Conservation (phyloP, 1,139 yeast species). For the Candida frijolesensis region DNA sequence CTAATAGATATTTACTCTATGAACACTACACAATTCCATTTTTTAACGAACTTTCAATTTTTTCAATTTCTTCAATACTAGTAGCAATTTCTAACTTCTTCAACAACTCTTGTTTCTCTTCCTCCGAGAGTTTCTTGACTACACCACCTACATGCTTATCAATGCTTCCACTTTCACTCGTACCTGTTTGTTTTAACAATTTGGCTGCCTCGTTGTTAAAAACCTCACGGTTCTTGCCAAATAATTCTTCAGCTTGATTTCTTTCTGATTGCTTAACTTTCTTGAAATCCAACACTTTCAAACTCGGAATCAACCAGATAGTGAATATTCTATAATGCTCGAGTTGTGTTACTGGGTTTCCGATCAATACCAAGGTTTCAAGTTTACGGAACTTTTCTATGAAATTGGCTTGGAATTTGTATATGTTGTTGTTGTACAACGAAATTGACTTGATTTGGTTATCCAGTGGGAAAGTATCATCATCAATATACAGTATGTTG, state of each 20-base stretch:
- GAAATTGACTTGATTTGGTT: slow-evolving; percentile 49
- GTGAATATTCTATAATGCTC: slow-evolving; percentile 61
- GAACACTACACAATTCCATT: slow-evolving; percentile 9
- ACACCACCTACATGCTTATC: slow-evolving; percentile 14
- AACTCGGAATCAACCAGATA: slow-evolving; percentile 63
- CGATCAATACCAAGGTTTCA: slow-evolving; percentile 52
- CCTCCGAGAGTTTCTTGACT: slow-evolving; percentile 48
- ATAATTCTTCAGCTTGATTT: slow-evolving; percentile 39
- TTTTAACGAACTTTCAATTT: slow-evolving; percentile 49
- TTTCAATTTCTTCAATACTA: slow-evolving; percentile 72
- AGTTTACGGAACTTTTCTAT: slow-evolving; percentile 40
- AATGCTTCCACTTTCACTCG: not conserved
- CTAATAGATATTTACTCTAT: too few species aligned
- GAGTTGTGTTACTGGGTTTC: slow-evolving; percentile 61
- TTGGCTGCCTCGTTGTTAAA: slow-evolving; percentile 16
- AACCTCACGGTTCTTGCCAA: slow-evolving; percentile 35
- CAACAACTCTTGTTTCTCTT: slow-evolving; percentile 54
- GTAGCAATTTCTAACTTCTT: slow-evolving; percentile 61
- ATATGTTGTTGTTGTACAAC: slow-evolving; percentile 53
- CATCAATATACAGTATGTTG: slow-evolving; percentile 36
- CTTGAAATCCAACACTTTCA: slow-evolving; percentile 67
- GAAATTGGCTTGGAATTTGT: slow-evolving; percentile 27
- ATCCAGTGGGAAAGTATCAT: slow-evolving; percentile 20
- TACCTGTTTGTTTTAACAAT: not conserved
- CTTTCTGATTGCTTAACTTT: slow-evolving; percentile 63